Evolutionary conservation across 2,329 filamentous ascomycete species (phyloP).

Genomic region (Aspergillus aculeatus): DNA sequence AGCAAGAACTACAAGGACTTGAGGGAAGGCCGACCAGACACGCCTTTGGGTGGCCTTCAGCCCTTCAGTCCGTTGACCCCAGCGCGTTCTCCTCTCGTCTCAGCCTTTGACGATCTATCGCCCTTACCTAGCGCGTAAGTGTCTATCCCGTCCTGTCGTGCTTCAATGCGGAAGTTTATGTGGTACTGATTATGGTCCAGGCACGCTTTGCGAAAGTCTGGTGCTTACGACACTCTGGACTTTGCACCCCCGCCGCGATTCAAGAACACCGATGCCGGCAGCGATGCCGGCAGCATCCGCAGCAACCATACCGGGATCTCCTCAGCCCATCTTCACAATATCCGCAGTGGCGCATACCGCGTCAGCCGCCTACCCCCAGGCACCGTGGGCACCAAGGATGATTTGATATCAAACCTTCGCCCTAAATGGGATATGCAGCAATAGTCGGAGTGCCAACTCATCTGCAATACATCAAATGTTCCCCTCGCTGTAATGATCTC

Average conservation of each 20-base stretch:
- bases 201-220: slow-evolving; percentile 50
- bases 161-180: background rate
- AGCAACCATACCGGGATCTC: slow-evolving; percentile 80
- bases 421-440: slow-evolving; percentile 55
- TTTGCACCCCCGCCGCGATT: slow-evolving; percentile 52
- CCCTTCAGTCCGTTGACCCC: slow-evolving; percentile 74
- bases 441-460: slow-evolving; percentile 20
- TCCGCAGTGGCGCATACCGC: slow-evolving; percentile 80
- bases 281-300: slow-evolving; percentile 52
- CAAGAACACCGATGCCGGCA: slow-evolving; percentile 42
- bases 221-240: slow-evolving; percentile 49
- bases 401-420: slow-evolving; percentile 59
- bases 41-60: slow-evolving; percentile 56
- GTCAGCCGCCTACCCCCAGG: slow-evolving; percentile 81
- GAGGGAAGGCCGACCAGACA: slow-evolving; percentile 65
- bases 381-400: slow-evolving; percentile 72
- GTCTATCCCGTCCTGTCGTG: background rate
- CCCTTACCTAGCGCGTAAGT: slow-evolving; percentile 89
- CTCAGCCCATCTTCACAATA: slow-evolving; percentile 64
- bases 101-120: slow-evolving; percentile 81
- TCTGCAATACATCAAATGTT: background rate
- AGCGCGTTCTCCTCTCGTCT: slow-evolving; percentile 73
- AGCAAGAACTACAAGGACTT: slow-evolving; percentile 66
- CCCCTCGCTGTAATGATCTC: slow-evolving; percentile 21
- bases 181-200: slow-evolving; percentile 30